These are phyloP conservation scores for Euryodendron excelsum DNA, from an alignment of 148 eudicot species.

Conservation along the genomic window DNA sequence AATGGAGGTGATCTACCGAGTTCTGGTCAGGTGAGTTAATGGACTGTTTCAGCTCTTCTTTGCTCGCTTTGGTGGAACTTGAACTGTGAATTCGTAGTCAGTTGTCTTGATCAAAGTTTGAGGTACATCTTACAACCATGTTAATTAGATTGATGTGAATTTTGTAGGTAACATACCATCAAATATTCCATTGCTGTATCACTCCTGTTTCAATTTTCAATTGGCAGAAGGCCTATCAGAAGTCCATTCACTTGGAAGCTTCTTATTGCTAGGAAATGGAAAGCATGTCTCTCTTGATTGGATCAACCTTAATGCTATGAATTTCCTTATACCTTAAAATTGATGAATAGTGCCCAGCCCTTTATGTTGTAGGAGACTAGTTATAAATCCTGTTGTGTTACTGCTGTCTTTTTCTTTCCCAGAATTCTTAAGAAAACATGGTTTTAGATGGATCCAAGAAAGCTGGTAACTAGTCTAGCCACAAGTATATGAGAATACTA, in stretches of 20 bases:
- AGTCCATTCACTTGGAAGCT: background rate
- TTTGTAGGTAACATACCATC: background rate
- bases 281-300: background rate
- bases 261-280: background rate
- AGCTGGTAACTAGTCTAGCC: background rate
- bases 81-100: background rate
- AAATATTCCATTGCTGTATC: background rate
- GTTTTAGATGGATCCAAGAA: background rate
- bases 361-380: background rate
- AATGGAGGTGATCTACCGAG: conserved; percentile 66
- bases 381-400: background rate
- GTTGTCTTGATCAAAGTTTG: background rate
- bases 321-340: background rate
- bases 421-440: background rate
- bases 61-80: background rate
- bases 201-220: background rate
- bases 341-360: background rate
- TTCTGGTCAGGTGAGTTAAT: conserved; percentile 69
- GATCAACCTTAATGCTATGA: background rate
- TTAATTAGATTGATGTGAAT: background rate
- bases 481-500: background rate
- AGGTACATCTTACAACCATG: background rate
- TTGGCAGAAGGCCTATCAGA: conserved; percentile 10
- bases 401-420: background rate
- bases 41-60: background rate